Evolutionary conservation across 768 basidiomycete species (phyloP).

Genomic region (Tubosaeta sp.): DNA sequence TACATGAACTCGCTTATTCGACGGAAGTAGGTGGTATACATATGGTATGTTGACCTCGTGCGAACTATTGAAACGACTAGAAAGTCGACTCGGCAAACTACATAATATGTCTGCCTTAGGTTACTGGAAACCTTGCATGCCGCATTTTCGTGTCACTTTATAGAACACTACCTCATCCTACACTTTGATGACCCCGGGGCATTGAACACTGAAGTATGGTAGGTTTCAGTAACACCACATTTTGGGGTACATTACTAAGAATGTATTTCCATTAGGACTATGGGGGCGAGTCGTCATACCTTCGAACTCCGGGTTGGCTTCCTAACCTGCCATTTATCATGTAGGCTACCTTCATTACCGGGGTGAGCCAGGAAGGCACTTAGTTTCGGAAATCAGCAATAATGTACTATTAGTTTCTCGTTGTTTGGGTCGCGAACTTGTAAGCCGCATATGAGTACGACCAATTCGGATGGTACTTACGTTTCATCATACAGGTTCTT

Average conservation of each 20-base stretch:
- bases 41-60: constrained; percentile 8
- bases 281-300: constrained; percentile 1
- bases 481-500: constrained; percentile 7
- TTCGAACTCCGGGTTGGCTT: background rate
- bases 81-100: background rate
- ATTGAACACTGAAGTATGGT: constrained; percentile 12
- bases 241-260: too few relatives aligned
- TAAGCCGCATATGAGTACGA: background rate
- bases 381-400: background rate
- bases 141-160: constrained; percentile 9
- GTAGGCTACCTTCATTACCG: constrained; percentile 7
- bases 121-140: constrained; percentile 13
- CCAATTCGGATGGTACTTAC: background rate
- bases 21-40: constrained; percentile 2
- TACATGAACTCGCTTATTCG: background rate
- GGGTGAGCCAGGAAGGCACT: constrained; percentile 1
- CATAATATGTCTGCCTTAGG: background rate
- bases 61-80: too few relatives aligned
- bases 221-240: background rate
- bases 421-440: constrained; percentile 3
- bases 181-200: constrained; percentile 4
- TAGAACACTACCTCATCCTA: constrained; percentile 15
- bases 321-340: background rate
- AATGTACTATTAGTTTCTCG: background rate
- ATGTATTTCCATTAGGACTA: constrained; percentile 1